phyloP scores from a whole-genome alignment of 2,329 filamentous ascomycete genomes.

The Alternaria sp. region DNA sequence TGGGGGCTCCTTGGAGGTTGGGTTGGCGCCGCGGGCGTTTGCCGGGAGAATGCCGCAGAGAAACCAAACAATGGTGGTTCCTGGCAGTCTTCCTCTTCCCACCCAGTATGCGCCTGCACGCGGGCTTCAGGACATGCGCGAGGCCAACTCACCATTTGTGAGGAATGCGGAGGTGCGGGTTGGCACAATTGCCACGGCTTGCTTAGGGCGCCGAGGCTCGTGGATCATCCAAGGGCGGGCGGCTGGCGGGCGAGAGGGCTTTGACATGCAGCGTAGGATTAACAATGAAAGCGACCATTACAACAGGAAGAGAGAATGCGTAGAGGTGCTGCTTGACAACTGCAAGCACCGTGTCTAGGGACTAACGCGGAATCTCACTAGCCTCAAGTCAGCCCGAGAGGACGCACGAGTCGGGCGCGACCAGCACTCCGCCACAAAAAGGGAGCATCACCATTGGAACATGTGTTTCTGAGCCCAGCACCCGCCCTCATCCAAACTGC shows the following conservation, averaged over 20 bases:
- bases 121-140: not conserved
- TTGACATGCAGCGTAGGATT: slow-evolving; percentile 14
- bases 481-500: not conserved
- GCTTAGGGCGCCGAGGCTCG: slow-evolving; percentile 18
- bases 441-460: not conserved
- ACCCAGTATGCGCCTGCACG: not conserved
- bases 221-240: slow-evolving; percentile 22
- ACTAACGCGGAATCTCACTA: slow-evolving; percentile 8
- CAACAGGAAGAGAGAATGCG: slow-evolving; percentile 14
- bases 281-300: slow-evolving; percentile 18
- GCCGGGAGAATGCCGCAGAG: slow-evolving; percentile 13
- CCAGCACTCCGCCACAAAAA: slow-evolving; percentile 6
- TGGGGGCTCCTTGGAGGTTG: slow-evolving; percentile 12
- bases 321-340: slow-evolving; percentile 11
- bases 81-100: not conserved
- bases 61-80: not conserved
- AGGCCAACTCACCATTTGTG: slow-evolving; percentile 33
- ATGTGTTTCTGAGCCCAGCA: not conserved
- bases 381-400: slow-evolving; percentile 2
- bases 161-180: slow-evolving; percentile 28
- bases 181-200: slow-evolving; percentile 28
- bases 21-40: slow-evolving; percentile 14
- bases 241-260: slow-evolving; percentile 11
- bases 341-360: slow-evolving; percentile 8
- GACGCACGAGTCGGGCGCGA: slow-evolving; percentile 12